Evolutionary conservation across 2,329 filamentous ascomycete species (phyloP), one percentile per base, ranked within the genome.

Genomic region (Xylariales sp.): DNA sequence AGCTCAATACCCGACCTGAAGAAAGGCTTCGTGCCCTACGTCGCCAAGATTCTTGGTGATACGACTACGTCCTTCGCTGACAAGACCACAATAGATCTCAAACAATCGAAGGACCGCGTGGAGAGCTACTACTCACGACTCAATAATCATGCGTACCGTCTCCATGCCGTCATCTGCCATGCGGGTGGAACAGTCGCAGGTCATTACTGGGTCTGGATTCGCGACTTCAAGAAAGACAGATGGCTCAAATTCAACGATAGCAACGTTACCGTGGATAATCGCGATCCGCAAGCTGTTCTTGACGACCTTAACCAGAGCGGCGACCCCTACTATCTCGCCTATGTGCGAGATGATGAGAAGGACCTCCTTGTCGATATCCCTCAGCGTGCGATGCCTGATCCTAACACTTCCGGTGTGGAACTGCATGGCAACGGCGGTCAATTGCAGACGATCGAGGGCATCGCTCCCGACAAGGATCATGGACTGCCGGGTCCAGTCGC

Each of bases 171-270:
- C 22, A 95, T 98, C 56, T 91, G 95, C 54, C 93, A 98, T 60
- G 82, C 85, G 15, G 87, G 87, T 22, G 71, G 73, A 51, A 74
- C 83, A 29, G 76, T 73, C 32, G 83, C 83, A 33, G 93, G 93
- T 0, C 93, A 98, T 62, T 98, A 97, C 66, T 96, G 88, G 84
- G 88, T 96, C 32, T 96, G 90, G 76, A 94, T 98, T 49, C 86
- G 82, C 56, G 93, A 97, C 65, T 95, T 95, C 61, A 77, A 83
- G 49, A 77, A 80, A 34, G 68, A 81, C 25, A 70, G 90, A 15
- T 98, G 93, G 90, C 83, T 89, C 43, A 88, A 87, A 56, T 98
- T 96, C 71, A 98, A 98, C 59, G 93, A 98, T 56, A 84, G 84
- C 40, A 75, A 74, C 12, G 89, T 98, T 18, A 82, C 78, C 3